Base-by-base conservation (phyloP, 208 protist species). In the Trypanosoma mega region DNA sequence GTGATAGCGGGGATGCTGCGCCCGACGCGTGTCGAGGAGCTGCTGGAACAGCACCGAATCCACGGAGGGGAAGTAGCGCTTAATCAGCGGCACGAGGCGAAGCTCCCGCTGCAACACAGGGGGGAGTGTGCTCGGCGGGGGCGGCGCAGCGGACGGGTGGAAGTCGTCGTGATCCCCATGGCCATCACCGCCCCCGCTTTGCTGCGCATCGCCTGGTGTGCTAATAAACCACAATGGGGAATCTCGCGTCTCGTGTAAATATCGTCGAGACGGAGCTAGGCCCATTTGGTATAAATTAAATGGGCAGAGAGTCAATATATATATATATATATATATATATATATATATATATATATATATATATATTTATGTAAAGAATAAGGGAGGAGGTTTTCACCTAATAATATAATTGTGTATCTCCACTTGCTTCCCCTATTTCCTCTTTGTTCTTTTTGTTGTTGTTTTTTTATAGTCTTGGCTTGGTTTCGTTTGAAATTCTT, bases 1-100 rank as follows among this genome's bases (percentile, higher is more conserved):
- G 60, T 85, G 78, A 29, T 85, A 85, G 27, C 78, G 74, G 1
- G 68, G 66, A 55, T 85, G 76, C 55, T 85, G 74, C 1, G 56
- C 63, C 27, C 46, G 37, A 2, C 76, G 67, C 0, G 80, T 64
- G 24, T 62, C 48, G 56, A 72, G 68, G 8, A 86, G 67, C 72
- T 86, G 80, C 46, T 59, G 58, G 43, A 82, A 86, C 18, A 86
- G 65, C n/a, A 74, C 21, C 43, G 52, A 67, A 27, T 72, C 57
- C 0, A 59, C 37, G 9, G 74, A 79, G 2, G 68, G 71, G 50
- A 86, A 86, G 49, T 80, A 82, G 24, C 73, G 64, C 26, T 43
- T 33, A 16, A 70, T 86, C 21, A 86, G 58, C 9, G 80, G 80
- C 9, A 86, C 47, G 16, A 78, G 72, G 3, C 72, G 80, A 33